phyloP scores from a whole-genome alignment of 108 stramenopile genomes.

The Cylindrotheca fusiformis region DNA sequence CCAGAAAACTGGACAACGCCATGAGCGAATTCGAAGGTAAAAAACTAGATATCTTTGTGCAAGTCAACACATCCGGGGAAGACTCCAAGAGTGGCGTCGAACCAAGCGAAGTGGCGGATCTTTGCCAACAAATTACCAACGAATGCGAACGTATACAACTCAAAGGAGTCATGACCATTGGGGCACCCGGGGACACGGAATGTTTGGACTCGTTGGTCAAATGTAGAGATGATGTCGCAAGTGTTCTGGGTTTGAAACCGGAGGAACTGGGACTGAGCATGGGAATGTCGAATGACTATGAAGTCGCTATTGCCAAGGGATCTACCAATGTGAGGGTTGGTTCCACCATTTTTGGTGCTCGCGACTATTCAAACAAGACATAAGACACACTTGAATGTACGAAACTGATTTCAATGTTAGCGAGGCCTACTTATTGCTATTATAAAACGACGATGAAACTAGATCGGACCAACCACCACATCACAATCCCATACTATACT shows the following conservation, averaged over 20 bases:
- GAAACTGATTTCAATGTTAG: background rate
- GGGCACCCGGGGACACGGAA: constrained; percentile 83
- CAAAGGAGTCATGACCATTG: constrained; percentile 98
- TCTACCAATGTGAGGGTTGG: constrained; percentile 95
- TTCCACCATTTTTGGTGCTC: constrained; percentile 94
- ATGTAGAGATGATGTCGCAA: constrained; percentile 56
- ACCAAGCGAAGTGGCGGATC: constrained; percentile 51
- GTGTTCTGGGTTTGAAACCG: constrained; percentile 36
- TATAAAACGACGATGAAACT: too few species aligned
- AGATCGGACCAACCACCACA: too few species aligned
- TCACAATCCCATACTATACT: too few species aligned
- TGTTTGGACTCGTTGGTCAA: constrained; percentile 74
- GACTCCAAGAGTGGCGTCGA: constrained; percentile 90
- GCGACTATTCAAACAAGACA: constrained; percentile 81
- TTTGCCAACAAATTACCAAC: constrained; percentile 58
- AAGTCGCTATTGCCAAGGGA: constrained; percentile 91
- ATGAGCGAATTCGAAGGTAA: constrained; percentile 37
- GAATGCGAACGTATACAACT: constrained; percentile 76
- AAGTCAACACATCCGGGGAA: constrained; percentile 97
- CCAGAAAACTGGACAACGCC: constrained; percentile 87
- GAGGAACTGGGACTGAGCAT: constrained; percentile 85
- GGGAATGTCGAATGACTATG: constrained; percentile 99
- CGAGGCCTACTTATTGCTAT: too few species aligned
- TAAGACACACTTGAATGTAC: background rate
- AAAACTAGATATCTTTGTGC: constrained; percentile 73